phyloP scores from a whole-genome alignment of 371 early-diverging fungal species.

The Mortierella polycephala region DNA sequence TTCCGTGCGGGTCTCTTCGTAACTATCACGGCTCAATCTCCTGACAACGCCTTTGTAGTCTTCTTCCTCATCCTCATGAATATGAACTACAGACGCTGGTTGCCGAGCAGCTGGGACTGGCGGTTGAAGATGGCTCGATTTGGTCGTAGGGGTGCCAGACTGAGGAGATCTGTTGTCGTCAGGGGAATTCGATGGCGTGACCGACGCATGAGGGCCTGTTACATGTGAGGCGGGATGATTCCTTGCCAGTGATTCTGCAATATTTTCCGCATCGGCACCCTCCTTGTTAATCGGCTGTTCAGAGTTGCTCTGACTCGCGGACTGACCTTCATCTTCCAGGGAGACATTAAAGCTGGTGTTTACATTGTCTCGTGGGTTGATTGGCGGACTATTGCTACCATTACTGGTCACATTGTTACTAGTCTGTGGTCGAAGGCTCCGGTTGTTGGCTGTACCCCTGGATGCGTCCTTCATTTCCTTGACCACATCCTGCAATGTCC shows the following conservation, averaged over 20 bases:
- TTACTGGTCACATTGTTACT: background rate
- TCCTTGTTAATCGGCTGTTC: background rate
- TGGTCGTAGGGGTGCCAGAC: constrained; percentile 1
- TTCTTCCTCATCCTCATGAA: constrained; percentile 44
- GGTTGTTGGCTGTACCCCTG: constrained; percentile 19
- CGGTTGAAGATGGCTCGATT: background rate
- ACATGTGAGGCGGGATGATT: constrained; percentile 23
- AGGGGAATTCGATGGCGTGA: background rate
- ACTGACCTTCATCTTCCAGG: background rate
- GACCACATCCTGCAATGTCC: constrained; percentile 50
- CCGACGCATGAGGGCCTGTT: background rate
- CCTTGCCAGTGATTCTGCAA: constrained; percentile 21
- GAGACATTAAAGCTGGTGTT: constrained; percentile 28
- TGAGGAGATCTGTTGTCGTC: background rate
- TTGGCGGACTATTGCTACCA: background rate
- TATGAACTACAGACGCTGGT: constrained; percentile 11
- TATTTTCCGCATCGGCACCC: constrained; percentile 2
- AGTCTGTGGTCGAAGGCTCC: constrained; percentile 11
- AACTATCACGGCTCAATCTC: constrained; percentile 25
- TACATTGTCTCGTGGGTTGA: constrained; percentile 10
- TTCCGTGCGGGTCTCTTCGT: constrained; percentile 8
- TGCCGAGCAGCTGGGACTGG: constrained; percentile 4
- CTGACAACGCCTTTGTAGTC: constrained; percentile 37
- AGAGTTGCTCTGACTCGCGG: background rate
- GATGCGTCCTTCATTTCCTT: constrained; percentile 49